phyloP scores from a whole-genome alignment of 805 yeast species.

The Wickerhamiella lipophila region DNA sequence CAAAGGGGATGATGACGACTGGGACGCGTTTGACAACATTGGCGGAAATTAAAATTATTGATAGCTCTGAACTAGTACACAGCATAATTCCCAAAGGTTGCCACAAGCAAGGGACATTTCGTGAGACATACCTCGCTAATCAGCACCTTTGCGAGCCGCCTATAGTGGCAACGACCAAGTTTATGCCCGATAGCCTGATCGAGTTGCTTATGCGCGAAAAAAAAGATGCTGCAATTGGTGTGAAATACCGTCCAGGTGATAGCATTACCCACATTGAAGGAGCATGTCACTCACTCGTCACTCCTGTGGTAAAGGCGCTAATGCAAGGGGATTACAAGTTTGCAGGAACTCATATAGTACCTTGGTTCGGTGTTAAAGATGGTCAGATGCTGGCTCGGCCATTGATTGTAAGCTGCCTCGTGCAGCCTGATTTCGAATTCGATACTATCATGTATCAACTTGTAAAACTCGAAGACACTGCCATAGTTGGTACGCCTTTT shows the following conservation, averaged over 20 bases:
- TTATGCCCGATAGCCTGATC: slow-evolving; percentile 14
- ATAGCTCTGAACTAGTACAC: slow-evolving; percentile 1
- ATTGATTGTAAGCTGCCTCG: slow-evolving; percentile 17
- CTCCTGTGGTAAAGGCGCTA: slow-evolving; percentile 17
- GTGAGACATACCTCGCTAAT: background rate
- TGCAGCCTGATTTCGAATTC: slow-evolving; percentile 22
- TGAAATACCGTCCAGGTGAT: slow-evolving; percentile 15
- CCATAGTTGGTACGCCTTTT: slow-evolving; percentile 11
- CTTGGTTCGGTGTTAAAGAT: background rate
- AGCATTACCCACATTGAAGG: slow-evolving; percentile 18
- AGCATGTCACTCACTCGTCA: slow-evolving; percentile 16
- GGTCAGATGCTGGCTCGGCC: slow-evolving; percentile 12
- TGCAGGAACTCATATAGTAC: slow-evolving; percentile 9
- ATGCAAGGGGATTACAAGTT: slow-evolving; percentile 16
- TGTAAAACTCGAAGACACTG: slow-evolving; percentile 6
- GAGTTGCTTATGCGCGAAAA: slow-evolving; percentile 13
- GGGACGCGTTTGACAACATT: slow-evolving; percentile 8
- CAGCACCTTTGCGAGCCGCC: slow-evolving; percentile 10
- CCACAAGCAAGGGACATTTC: background rate
- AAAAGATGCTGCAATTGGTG: slow-evolving; percentile 12
- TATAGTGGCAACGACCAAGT: slow-evolving; percentile 6
- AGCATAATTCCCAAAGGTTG: background rate
- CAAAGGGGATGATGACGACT: background rate
- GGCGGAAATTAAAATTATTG: background rate
- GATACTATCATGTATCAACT: slow-evolving; percentile 16